Conservation (phyloP, 2,329 filamentous ascomycete species). For the Acarospora socialis region DNA sequence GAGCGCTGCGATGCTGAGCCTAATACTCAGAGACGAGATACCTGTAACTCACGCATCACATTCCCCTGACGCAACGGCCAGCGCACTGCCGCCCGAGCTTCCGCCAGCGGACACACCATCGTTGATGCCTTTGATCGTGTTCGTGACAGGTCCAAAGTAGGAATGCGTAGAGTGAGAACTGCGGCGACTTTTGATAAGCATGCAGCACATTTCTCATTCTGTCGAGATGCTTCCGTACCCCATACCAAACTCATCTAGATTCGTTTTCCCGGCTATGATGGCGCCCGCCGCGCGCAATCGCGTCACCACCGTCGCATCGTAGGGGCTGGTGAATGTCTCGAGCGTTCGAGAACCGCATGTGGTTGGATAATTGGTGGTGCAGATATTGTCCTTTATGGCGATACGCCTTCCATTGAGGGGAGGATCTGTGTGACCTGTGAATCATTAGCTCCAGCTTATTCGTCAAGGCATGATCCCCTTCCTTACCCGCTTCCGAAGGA, state of each 20-base stretch:
- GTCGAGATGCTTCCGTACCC: constrained; percentile 30
- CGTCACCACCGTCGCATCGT: constrained; percentile 65
- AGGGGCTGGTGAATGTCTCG: constrained; percentile 56
- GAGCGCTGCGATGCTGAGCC: constrained; percentile 34
- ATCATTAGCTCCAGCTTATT: too few species aligned
- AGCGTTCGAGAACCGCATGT: constrained; percentile 75
- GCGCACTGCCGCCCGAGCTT: constrained; percentile 85
- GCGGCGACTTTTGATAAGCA: background rate
- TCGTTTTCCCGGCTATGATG: constrained; percentile 62
- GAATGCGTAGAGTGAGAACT: constrained; percentile 59
- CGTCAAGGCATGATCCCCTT: too few species aligned
- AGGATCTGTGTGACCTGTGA: constrained; percentile 23
- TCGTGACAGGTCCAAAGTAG: constrained; percentile 49
- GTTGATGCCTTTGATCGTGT: constrained; percentile 26
- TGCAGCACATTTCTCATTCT: background rate
- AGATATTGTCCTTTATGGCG: constrained; percentile 67
- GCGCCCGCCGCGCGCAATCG: constrained; percentile 51
- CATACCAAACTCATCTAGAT: constrained; percentile 95
- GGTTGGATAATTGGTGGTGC: constrained; percentile 50
- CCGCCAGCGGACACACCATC: constrained; percentile 57
- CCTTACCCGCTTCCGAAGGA: too few species aligned
- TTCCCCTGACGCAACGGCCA: constrained; percentile 56
- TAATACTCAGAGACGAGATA: background rate
- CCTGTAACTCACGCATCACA: constrained; percentile 38
- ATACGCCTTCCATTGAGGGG: constrained; percentile 33